These are phyloP conservation scores for Solanum chiquidenum DNA, from an alignment of 257 asterid species.

Conservation along the genomic window DNA sequence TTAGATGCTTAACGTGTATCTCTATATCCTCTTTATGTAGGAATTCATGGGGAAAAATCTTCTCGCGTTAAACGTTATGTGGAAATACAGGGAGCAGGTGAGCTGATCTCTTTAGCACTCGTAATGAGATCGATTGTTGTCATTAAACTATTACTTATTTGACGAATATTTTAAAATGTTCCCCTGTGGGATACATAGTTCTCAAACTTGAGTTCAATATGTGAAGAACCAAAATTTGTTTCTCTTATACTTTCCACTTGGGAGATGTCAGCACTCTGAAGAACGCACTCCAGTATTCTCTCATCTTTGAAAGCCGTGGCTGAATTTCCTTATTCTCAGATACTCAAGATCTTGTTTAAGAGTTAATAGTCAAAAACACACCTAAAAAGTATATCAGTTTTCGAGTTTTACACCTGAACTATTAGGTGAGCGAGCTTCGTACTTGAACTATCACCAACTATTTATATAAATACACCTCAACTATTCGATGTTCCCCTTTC, in stretches of 20 bases:
- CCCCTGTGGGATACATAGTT: not conserved
- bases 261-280: not conserved
- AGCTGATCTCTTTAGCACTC: not conserved
- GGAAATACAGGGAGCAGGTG: slow-evolving; percentile 99
- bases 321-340: not conserved
- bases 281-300: not conserved
- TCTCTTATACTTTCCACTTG: not conserved
- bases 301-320: not conserved
- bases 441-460: not conserved
- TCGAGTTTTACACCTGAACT: not conserved
- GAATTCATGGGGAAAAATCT: slow-evolving; percentile 98
- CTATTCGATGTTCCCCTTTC: not conserved
- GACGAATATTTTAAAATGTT: not conserved
- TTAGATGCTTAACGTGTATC: not conserved
- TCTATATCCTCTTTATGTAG: slow-evolving; percentile 22
- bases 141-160: not conserved
- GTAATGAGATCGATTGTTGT: not conserved
- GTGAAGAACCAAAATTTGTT: not conserved
- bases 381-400: not conserved
- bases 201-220: not conserved
- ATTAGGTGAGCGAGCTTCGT: not conserved
- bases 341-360: not conserved
- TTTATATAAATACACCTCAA: too few relatives aligned
- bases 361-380: too few relatives aligned
- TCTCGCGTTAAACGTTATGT: slow-evolving; percentile 94